Conservation (phyloP, 2,329 filamentous ascomycete genomes). For the Colletotrichum agaves region DNA sequence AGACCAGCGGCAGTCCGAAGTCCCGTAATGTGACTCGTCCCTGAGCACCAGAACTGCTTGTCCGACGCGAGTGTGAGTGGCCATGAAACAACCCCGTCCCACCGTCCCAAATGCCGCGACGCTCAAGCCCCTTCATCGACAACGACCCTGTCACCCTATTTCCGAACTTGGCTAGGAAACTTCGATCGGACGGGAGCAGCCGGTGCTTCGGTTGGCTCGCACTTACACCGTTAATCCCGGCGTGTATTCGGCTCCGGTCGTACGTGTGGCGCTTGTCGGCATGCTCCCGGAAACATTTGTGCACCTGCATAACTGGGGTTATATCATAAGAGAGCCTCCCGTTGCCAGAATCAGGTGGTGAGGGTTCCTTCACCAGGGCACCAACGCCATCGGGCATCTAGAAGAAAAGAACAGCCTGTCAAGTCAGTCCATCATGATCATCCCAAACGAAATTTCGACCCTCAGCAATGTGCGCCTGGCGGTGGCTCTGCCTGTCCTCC, state of each 20-base stretch:
- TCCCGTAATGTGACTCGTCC: not conserved
- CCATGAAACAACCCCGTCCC: constrained; percentile 25
- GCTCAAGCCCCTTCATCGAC: constrained; percentile 16
- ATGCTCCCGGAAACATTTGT: constrained; percentile 14
- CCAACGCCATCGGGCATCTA: not conserved
- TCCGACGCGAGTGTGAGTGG: not conserved
- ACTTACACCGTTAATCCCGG: constrained; percentile 6
- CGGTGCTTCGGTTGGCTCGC: constrained; percentile 13
- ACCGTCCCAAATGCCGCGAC: constrained; percentile 26
- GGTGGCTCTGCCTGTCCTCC: constrained; percentile 15
- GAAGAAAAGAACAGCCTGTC: not conserved
- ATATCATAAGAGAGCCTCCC: not conserved
- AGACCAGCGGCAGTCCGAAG: constrained; percentile 12
- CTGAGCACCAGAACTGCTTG: not conserved
- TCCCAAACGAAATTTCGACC: constrained; percentile 13
- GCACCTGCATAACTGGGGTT: constrained; percentile 8
- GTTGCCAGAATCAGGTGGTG: not conserved
- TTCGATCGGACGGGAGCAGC: constrained; percentile 13
- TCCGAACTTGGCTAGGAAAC: not conserved
- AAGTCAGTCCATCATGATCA: constrained; percentile 20
- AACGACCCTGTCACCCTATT: not conserved
- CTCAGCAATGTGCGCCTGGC: constrained; percentile 20
- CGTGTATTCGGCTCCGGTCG: constrained; percentile 2
- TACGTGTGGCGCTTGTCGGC: not conserved
- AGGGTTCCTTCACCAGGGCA: no score